Percentiles rank a stretch among this genome's conserved stretches.
phyloP scores from a whole-genome alignment of 768 basidiomycete genomes.

The Lactarius sanguifluus region DNA sequence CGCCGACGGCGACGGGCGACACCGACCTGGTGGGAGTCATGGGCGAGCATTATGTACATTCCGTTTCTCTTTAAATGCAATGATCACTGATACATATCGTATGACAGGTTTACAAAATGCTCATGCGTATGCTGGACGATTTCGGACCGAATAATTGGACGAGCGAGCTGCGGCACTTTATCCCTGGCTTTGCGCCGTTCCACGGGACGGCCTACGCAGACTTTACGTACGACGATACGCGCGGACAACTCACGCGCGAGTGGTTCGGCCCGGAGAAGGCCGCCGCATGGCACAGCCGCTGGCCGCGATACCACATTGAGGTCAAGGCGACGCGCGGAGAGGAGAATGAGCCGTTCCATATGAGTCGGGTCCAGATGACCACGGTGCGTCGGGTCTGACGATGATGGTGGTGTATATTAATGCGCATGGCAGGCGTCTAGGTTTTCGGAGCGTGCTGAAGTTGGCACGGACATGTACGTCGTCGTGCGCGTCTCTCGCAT shows the following conservation, averaged over 20 bases:
- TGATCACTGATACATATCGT: too few species aligned
- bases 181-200: conserved; percentile 29
- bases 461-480: conserved; percentile 14
- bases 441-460: neutral
- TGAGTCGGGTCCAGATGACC: conserved; percentile 31
- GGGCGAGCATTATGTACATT: conserved; percentile 30
- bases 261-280: conserved; percentile 27
- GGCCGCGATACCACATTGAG: conserved; percentile 35
- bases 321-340: conserved; percentile 33
- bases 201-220: conserved; percentile 29
- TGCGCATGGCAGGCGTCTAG: conserved; percentile 17
- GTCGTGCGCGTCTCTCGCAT: conserved; percentile 18
- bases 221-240: conserved; percentile 32
- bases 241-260: conserved; percentile 30
- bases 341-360: conserved; percentile 31
- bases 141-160: conserved; percentile 35
- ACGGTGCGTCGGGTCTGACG: conserved; percentile 25
- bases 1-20: conserved; percentile 11
- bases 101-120: conserved; percentile 27
- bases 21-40: conserved; percentile 26
- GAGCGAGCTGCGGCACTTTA: conserved; percentile 30
- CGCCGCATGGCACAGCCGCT: conserved; percentile 27
- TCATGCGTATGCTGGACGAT: conserved; percentile 21
- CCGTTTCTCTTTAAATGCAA: too few species aligned
- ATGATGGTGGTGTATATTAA: neutral